Conservation (phyloP, 345 rosid species). For the Dovyalis caffra region DNA sequence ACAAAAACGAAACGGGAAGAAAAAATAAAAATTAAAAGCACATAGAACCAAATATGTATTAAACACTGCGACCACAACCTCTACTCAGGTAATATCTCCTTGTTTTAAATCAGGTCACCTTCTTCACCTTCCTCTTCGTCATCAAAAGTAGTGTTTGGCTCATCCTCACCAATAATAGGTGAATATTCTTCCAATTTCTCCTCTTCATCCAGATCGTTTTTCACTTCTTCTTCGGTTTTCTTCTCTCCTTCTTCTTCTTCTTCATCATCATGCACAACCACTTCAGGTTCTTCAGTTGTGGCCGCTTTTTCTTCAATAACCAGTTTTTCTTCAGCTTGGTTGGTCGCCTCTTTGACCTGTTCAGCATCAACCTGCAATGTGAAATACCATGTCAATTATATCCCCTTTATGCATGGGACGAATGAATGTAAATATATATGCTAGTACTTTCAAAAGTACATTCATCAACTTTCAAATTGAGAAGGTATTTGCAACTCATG, state of each 20-base stretch:
- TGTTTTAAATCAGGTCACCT: background rate
- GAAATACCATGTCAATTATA: background rate
- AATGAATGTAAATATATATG: too few species aligned
- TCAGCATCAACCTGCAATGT: constrained; percentile 16
- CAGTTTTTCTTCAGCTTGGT: background rate
- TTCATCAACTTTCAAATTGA: too few species aligned
- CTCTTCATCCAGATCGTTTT: background rate
- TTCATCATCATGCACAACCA: constrained; percentile 7
- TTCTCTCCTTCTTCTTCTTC: constrained; percentile 15
- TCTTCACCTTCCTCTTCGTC: constrained; percentile 7
- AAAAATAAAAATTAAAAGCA: too few species aligned
- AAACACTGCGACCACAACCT: too few species aligned
- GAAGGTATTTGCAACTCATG: too few species aligned
- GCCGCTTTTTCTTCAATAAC: constrained; percentile 15
- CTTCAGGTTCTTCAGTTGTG: constrained; percentile 13
- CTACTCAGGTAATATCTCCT: too few species aligned
- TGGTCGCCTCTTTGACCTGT: background rate
- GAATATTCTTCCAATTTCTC: background rate
- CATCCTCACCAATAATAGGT: constrained; percentile 1
- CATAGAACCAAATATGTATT: too few species aligned
- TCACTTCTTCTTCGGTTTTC: too few species aligned
- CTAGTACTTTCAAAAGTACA: too few species aligned
- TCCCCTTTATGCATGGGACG: too few species aligned
- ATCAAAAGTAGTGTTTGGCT: background rate
- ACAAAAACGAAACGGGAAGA: too few species aligned